Base-by-base conservation (phyloP, 352 stramenopile species). In the Pythium plurisporium region DNA sequence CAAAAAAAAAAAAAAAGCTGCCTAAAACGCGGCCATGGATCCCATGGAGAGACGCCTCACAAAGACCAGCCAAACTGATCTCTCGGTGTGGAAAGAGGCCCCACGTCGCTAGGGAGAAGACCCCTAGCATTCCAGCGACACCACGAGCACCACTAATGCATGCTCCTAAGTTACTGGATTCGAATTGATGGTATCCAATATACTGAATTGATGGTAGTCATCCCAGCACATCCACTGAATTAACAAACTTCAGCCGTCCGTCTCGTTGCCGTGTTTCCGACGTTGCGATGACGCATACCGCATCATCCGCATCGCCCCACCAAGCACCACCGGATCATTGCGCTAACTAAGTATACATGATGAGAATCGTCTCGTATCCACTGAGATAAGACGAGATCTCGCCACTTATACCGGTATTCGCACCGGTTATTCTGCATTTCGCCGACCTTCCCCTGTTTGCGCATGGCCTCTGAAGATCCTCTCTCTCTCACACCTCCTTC, bases 341-440 rank as follows among this genome's bases (percentile, higher is more conserved):
- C 25, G 12, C 20, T 37, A 50, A 20, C 11, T 37, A 15, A 55
- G 48, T 55, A 5, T 5, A 37, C 46, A 25, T 4, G 17, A 22
- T 2, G 5, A 9, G 25, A n/a, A 29, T 20, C 14, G 12, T n/a
- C 10, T 6, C 10, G 6, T 20, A 47, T 45, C 31, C 48, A 61
- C 33, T 61, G 15, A 41, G 46, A 33, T 40, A 48, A 40, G 6
- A 45, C 4, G 33, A 46, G 48, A 25, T 52, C 12, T 7, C 36
- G 30, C 41, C 36, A 33, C 22, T 17, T 5, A 51, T 31, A 50
- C 38, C 51, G 27, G 51, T 50, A 47, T 29, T 26, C n/a, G 3
- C 6, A 55, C 48, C 48, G 48, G 48, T 55, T 55, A n/a, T 55
- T 19, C 48, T 46, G 48, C 34, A 41, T n/a, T 48, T 48, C 20